Evolutionary conservation across 768 basidiomycete genomes (phyloP).

Genomic region (Suillus subaureus): DNA sequence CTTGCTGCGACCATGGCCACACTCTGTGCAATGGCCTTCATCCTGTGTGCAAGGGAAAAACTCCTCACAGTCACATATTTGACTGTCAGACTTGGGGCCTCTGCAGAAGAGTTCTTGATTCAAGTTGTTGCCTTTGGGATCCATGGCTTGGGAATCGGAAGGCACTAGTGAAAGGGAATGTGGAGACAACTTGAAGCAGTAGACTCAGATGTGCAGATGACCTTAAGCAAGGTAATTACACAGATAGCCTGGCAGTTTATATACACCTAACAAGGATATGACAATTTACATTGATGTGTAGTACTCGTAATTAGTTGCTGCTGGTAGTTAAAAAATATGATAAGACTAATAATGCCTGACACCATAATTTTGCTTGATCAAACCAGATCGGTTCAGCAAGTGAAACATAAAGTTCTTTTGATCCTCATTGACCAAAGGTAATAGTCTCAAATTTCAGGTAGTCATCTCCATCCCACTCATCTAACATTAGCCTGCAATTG

Average conservation of each 20-base stretch:
- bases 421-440: neutral
- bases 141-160: too few relatives aligned
- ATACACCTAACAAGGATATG: too few relatives aligned
- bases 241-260: too few relatives aligned
- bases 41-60: too few relatives aligned
- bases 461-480: constrained; percentile 16
- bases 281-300: too few relatives aligned
- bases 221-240: too few relatives aligned
- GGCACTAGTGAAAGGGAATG: too few relatives aligned
- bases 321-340: neutral
- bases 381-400: constrained; percentile 16
- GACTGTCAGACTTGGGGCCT: neutral
- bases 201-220: too few relatives aligned
- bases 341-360: constrained; percentile 13
- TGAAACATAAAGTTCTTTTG: constrained; percentile 10
- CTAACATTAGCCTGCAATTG: constrained; percentile 16
- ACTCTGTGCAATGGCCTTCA: too few relatives aligned
- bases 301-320: too few relatives aligned
- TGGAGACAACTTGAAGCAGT: too few relatives aligned
- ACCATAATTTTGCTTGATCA: constrained; percentile 16
- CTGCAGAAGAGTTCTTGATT: neutral
- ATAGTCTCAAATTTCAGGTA: constrained; percentile 20
- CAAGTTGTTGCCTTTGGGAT: too few relatives aligned
- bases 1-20: neutral
- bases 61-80: neutral